These are phyloP conservation scores for Multifurca ochricompacta DNA, from an alignment of 768 basidiomycete genomes.

Conservation along the genomic window DNA sequence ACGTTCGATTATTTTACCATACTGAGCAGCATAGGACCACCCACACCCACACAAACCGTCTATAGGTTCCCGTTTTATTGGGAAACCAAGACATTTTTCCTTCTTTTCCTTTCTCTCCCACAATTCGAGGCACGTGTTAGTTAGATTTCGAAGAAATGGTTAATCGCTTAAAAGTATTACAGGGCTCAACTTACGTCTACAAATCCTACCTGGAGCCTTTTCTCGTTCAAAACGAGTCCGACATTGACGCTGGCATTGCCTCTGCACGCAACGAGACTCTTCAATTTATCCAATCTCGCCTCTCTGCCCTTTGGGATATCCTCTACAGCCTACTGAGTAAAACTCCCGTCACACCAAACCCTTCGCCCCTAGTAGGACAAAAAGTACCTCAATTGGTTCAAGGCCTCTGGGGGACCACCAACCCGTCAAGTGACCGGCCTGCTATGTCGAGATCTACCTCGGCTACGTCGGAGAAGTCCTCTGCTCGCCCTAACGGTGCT, in stretches of 20 bases:
- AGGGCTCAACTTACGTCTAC: conserved; percentile 68
- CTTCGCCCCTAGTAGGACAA: conserved; percentile 20
- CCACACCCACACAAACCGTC: conserved; percentile 16
- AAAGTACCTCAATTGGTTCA: conserved; percentile 5
- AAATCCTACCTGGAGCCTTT: conserved; percentile 53
- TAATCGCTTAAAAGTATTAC: neutral
- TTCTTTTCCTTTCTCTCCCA: conserved; percentile 61
- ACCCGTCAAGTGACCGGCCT: neutral
- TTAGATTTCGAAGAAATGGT: neutral
- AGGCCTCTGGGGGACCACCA: neutral
- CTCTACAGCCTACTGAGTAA: conserved; percentile 40
- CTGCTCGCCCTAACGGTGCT: neutral
- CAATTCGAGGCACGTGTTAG: conserved; percentile 49
- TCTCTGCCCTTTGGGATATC: conserved; percentile 42
- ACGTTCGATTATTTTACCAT: conserved; percentile 21
- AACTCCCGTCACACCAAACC: conserved; percentile 20
- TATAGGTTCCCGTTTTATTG: conserved; percentile 70
- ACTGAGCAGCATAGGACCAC: neutral
- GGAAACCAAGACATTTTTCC: conserved; percentile 60
- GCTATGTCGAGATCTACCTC: neutral
- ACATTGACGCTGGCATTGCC: conserved; percentile 51
- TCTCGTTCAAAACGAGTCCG: conserved; percentile 47
- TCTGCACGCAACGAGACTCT: conserved; percentile 47
- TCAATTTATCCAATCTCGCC: conserved; percentile 46
- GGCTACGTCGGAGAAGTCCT: neutral